phyloP scores from a whole-genome alignment of 805 yeast species.

The Kodamaea kaohsiungensis region DNA sequence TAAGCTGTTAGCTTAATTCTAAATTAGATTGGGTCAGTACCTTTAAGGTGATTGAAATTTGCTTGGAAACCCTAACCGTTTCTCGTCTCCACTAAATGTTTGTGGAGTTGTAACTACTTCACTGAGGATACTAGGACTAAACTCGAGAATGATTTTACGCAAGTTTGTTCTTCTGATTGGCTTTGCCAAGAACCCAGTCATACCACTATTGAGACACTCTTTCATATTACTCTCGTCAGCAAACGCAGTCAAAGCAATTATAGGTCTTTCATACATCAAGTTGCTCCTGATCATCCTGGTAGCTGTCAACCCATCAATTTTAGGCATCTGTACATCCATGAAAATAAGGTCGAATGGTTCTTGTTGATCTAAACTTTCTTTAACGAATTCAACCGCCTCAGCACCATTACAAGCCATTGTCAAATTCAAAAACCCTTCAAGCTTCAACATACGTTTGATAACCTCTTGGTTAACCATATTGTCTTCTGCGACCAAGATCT shows the following conservation, averaged over 20 bases:
- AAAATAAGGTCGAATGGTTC: slow-evolving; percentile 69
- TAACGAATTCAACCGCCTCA: slow-evolving; percentile 76
- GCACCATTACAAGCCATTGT: slow-evolving; percentile 87
- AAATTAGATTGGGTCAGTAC: no score
- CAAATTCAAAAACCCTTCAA: slow-evolving; percentile 76
- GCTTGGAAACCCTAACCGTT: slow-evolving; percentile 22
- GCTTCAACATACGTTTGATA: slow-evolving; percentile 77
- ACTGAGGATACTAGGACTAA: slow-evolving; percentile 38
- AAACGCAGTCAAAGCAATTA: slow-evolving; percentile 93
- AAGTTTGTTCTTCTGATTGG: slow-evolving; percentile 78
- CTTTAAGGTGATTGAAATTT: not conserved
- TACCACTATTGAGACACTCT: slow-evolving; percentile 85
- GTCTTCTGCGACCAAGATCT: slow-evolving; percentile 89
- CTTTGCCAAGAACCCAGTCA: slow-evolving; percentile 87
- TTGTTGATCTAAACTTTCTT: slow-evolving; percentile 42
- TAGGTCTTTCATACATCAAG: slow-evolving; percentile 64
- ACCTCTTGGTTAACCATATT: slow-evolving; percentile 94
- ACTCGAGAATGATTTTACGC: slow-evolving; percentile 53
- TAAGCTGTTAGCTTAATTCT: not conserved
- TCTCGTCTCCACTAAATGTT: slow-evolving; percentile 28
- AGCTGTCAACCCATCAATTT: slow-evolving; percentile 84
- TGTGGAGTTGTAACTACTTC: slow-evolving; percentile 38
- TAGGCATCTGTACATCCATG: slow-evolving; percentile 99
- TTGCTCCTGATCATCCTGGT: slow-evolving; percentile 71
- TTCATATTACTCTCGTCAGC: slow-evolving; percentile 90